phyloP scores from a whole-genome alignment of 805 yeast species.

The Suhomyces xylopsoci region DNA sequence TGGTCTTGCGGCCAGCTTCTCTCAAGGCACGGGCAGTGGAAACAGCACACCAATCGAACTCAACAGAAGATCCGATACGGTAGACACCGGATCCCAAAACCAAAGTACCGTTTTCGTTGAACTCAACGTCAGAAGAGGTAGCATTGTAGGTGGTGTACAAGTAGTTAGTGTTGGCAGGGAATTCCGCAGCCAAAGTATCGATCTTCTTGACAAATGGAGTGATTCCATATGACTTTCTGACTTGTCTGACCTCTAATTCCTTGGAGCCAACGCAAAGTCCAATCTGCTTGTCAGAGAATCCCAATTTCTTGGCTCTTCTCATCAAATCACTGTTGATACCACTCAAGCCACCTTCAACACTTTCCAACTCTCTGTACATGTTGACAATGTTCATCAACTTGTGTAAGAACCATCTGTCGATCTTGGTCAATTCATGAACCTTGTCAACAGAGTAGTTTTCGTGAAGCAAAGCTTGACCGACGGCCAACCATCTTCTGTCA shows the following conservation, averaged over 20 bases:
- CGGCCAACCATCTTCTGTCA: conserved; percentile 96
- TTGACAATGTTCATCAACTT: conserved; percentile 91
- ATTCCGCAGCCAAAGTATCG: conserved; percentile 97
- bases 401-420: conserved; percentile 93
- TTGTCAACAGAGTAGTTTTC: conserved; percentile 87
- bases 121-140: conserved; percentile 73
- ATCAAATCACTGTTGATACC: conserved; percentile 67
- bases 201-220: conserved; percentile 94
- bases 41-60: conserved; percentile 99
- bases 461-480: conserved; percentile 92
- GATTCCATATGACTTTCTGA: conserved; percentile 76
- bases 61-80: conserved; percentile 97
- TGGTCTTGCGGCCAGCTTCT: conserved; percentile 80
- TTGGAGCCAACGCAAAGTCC: conserved; percentile 67
- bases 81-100: conserved; percentile 99
- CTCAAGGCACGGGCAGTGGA: conserved; percentile 93
- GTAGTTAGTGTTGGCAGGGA: conserved; percentile 96
- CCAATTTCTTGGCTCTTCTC: conserved; percentile 82
- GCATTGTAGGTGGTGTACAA: conserved; percentile 96
- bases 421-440: conserved; percentile 88
- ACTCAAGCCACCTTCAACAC: conserved; percentile 46
- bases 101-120: conserved; percentile 87
- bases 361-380: conserved; percentile 77
- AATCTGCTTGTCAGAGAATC: conserved; percentile 94
- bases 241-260: conserved; percentile 79